phyloP scores from a whole-genome alignment of 768 basidiomycete species.

The Tylopilus plumbeoviolaceoides region DNA sequence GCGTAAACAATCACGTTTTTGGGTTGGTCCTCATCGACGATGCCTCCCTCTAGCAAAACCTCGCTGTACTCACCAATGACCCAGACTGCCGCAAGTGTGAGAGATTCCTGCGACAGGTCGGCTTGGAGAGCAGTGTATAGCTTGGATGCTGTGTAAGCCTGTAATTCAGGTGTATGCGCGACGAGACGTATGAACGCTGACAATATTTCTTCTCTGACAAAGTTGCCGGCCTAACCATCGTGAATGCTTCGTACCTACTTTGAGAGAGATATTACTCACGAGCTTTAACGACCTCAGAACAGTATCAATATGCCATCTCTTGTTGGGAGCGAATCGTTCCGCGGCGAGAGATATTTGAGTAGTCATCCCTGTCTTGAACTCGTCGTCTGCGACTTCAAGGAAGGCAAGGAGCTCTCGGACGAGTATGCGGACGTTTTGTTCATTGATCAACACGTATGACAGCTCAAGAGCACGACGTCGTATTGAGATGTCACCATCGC shows the following conservation, averaged over 20 bases:
- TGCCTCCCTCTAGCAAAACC: constrained; percentile 77
- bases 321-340: constrained; percentile 94
- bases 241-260: not conserved
- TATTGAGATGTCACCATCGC: constrained; percentile 99
- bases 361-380: constrained; percentile 97
- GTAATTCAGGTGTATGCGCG: constrained; percentile 94
- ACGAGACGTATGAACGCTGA: constrained; percentile 95
- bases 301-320: constrained; percentile 99
- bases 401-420: constrained; percentile 92
- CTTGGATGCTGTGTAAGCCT: constrained; percentile 91
- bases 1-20: constrained; percentile 47
- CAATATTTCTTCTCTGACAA: constrained; percentile 92
- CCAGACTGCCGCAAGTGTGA: constrained; percentile 93
- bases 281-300: constrained; percentile 88
- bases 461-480: constrained; percentile 93
- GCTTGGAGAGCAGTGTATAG: constrained; percentile 81
- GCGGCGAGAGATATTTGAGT: constrained; percentile 96
- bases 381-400: constrained; percentile 97
- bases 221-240: constrained; percentile 82
- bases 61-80: constrained; percentile 96
- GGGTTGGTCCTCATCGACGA: constrained; percentile 72
- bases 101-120: constrained; percentile 94
- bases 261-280: constrained; percentile 43
- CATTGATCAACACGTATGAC: constrained; percentile 95
- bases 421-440: constrained; percentile 87